Conservation (phyloP, 352 stramenopile genomes). For the Paralagenidium karlingii region DNA sequence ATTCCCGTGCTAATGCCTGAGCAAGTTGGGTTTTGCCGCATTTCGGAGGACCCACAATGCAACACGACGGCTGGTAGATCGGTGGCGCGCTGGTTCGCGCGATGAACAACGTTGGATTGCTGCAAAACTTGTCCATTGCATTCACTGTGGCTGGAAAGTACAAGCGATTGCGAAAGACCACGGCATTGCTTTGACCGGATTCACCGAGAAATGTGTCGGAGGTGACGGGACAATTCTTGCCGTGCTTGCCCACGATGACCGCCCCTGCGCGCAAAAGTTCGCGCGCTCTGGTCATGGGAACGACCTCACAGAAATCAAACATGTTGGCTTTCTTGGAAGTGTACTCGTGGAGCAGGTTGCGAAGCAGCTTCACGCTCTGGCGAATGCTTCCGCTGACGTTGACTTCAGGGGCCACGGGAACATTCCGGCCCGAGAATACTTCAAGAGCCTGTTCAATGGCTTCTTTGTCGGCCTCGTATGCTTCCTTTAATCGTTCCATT, state of each 20-base stretch:
- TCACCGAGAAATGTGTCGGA: no score
- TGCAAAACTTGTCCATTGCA: conserved; percentile 6
- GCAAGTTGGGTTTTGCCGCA: conserved; percentile 22
- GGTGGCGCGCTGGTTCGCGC: no score
- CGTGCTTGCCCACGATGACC: conserved; percentile 36
- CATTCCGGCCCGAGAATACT: conserved; percentile 16
- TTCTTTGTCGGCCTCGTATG: conserved; percentile 27
- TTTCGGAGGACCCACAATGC: conserved; percentile 18
- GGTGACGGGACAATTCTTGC: conserved; percentile 22
- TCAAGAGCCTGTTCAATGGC: conserved; percentile 18
- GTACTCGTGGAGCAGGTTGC: conserved; percentile 12
- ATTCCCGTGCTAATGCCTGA: conserved; percentile 9
- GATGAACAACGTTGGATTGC: conserved; percentile 11
- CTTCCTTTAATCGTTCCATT: conserved; percentile 21
- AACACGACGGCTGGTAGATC: conserved; percentile 13
- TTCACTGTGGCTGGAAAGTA: conserved; percentile 35
- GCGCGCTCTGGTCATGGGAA: conserved; percentile 6
- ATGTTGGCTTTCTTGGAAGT: conserved; percentile 21
- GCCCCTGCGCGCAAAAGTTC: conserved; percentile 23
- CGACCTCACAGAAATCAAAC: conserved; percentile 28
- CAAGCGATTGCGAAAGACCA: conserved; percentile 33
- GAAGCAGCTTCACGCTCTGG: conserved; percentile 19
- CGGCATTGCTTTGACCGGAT: conserved; percentile 1
- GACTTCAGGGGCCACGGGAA: conserved; percentile 15
- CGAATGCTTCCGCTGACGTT: conserved; percentile 13